phyloP scores from a whole-genome alignment of 352 stramenopile species.

The Pythium myriotylum region DNA sequence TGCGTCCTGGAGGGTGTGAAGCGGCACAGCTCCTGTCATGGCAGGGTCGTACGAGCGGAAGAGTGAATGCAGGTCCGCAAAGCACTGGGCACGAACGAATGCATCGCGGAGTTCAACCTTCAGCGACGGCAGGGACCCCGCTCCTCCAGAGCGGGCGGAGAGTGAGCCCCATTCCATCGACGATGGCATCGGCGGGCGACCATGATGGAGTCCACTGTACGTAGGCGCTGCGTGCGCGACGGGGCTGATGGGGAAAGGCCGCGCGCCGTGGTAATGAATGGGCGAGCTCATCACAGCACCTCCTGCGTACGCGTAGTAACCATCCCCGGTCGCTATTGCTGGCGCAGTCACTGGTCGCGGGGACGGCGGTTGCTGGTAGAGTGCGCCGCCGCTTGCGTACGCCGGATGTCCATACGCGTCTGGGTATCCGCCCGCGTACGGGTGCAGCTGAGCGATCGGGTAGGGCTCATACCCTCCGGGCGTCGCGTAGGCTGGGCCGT shows the following conservation, averaged over 20 bases:
- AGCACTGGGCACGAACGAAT: constrained; percentile 48
- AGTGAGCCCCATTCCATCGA: constrained; percentile 20
- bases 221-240: constrained; percentile 10
- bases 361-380: constrained; percentile 10
- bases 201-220: neutral
- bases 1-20: constrained; percentile 49
- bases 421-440: constrained; percentile 1
- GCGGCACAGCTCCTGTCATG: constrained; percentile 35
- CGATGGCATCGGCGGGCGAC: constrained; percentile 1
- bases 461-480: constrained; percentile 20
- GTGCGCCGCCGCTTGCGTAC: neutral
- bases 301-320: constrained; percentile 14
- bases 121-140: constrained; percentile 17
- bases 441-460: constrained; percentile 6
- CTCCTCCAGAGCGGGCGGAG: neutral
- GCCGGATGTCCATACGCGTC: constrained; percentile 12
- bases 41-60: constrained; percentile 56
- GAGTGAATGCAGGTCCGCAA: constrained; percentile 47
- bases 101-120: constrained; percentile 51
- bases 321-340: constrained; percentile 8
- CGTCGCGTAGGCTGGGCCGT: constrained; percentile 14
- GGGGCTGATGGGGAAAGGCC: constrained; percentile 21
- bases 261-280: constrained; percentile 22
- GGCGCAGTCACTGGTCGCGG: constrained; percentile 34
- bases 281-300: constrained; percentile 31